Evolutionary conservation across 495 filamentous ascomycete genomes (phyloP).

Genomic region (Daldinia vernicosa): DNA sequence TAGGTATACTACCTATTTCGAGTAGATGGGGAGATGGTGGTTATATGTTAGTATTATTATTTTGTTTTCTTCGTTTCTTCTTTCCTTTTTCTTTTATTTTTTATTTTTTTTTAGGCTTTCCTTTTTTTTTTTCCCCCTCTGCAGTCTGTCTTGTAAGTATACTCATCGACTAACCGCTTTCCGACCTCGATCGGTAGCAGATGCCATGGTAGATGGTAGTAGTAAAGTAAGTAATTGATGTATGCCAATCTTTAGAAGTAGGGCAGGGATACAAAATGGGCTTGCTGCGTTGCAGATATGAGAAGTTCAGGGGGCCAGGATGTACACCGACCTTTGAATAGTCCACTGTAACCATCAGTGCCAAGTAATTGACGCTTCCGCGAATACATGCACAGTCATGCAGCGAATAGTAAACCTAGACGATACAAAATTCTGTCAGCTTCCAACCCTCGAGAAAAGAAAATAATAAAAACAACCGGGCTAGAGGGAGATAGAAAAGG

Average conservation of each 20-base stretch:
- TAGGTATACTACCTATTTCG: not conserved
- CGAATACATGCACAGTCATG: conserved; percentile 31
- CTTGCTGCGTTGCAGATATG: conserved; percentile 35
- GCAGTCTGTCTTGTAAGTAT: conserved; percentile 13
- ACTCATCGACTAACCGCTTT: conserved; percentile 24
- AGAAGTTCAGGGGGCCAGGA: conserved; percentile 31
- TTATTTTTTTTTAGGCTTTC: not conserved
- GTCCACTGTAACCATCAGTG: conserved; percentile 40
- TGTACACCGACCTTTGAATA: conserved; percentile 43
- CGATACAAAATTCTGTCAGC: conserved; percentile 32
- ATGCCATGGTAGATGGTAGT: conserved; percentile 20
- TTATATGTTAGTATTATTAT: not conserved
- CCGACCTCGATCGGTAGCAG: conserved; percentile 30
- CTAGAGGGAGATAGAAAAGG: not conserved
- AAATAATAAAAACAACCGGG: not conserved
- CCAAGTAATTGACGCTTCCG: conserved; percentile 35
- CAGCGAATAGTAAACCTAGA: conserved; percentile 33
- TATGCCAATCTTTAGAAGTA: conserved; percentile 30
- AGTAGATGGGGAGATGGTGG: not conserved
- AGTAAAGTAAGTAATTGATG: conserved; percentile 32
- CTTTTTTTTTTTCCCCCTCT: conserved; percentile 7
- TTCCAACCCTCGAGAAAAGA: conserved; percentile 13
- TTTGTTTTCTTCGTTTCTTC: not conserved
- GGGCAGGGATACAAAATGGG: conserved; percentile 23
- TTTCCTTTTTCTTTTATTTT: not conserved